Base-by-base conservation (phyloP, 2,329 filamentous ascomycete species). In the Pseudogymnoascus sp. region DNA sequence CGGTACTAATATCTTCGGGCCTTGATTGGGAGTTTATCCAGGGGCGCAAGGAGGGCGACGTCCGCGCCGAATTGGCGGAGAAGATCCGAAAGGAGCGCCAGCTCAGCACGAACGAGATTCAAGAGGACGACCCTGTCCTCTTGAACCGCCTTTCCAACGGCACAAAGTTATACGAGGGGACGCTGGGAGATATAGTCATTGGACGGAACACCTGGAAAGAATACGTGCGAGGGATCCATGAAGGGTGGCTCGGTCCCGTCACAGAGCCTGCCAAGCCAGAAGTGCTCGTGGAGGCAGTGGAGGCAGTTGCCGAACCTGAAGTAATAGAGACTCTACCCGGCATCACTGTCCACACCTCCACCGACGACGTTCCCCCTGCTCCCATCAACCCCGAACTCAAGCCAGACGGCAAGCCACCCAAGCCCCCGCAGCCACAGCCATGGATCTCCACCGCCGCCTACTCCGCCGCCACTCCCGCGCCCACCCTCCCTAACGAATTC, bases 171-270 rank as follows among this genome's bases (percentile, higher is more conserved):
- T 93, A 88, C 71, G 80, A 87, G 3, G 92, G 90, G 8, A 79
- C 88, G 22, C 83, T 83, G 66, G 94, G 94, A 49, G 93, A 97
- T 72, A 81, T 99, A 60, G 86, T 97, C 16, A 85, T 99, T 69
- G 94, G 94, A 11, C 81, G 93, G 62, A 90, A 97, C 73, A 88
- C 93, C 8, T 99, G 94, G 94, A 99, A 97, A 77, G 94, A 99
- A 76, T 99, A 97, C 74, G 79, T 97, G 23, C 83, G 92, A 63
- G 94, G 94, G 52, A 72, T 97, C 67, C 94, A 99, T 73, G 94
- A 99, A 76, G 94, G 94, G 62, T 99, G 94, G 93, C 78, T 99
- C 23, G 93, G 94, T 0, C 92, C 94, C 6, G 78, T 96, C 45
- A 84, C 88, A 64, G 76, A 85, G 62, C 88, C 89, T 1, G 70